These are phyloP conservation scores for Sclerotinia glacialis DNA, from an alignment of 2,329 filamentous ascomycete species.

Conservation along the genomic window DNA sequence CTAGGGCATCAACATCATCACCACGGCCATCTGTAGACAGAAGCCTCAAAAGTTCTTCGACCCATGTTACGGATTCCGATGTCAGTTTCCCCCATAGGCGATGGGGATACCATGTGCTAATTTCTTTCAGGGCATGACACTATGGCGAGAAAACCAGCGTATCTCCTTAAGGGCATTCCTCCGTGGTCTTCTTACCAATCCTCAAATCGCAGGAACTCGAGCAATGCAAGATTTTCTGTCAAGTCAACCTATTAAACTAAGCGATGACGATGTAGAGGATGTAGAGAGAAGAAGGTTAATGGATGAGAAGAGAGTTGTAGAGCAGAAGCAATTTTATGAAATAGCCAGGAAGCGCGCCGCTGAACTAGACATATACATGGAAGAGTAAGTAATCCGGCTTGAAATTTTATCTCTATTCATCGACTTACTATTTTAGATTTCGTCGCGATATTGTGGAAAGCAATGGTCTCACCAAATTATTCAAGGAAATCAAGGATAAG, in stretches of 20 bases:
- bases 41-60: background rate
- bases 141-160: slow-evolving; percentile 86
- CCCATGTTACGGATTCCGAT: slow-evolving; percentile 12
- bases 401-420: background rate
- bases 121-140: slow-evolving; percentile 45
- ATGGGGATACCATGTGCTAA: background rate
- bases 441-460: slow-evolving; percentile 64
- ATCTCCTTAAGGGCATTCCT: slow-evolving; percentile 89
- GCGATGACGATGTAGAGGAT: slow-evolving; percentile 80
- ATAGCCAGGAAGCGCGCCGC: slow-evolving; percentile 86
- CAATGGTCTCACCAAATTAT: slow-evolving; percentile 87
- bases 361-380: slow-evolving; percentile 97
- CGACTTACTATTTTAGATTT: slow-evolving; percentile 47
- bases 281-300: slow-evolving; percentile 75
- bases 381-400: slow-evolving; percentile 58
- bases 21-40: slow-evolving; percentile 22
- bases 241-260: slow-evolving; percentile 66
- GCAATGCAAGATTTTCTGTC: slow-evolving; percentile 84
- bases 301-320: slow-evolving; percentile 84
- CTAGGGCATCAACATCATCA: slow-evolving; percentile 10
- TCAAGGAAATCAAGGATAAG: slow-evolving; percentile 90
- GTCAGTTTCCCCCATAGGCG: slow-evolving; percentile 21
- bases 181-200: slow-evolving; percentile 80
- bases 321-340: slow-evolving; percentile 93
- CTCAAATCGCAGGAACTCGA: slow-evolving; percentile 76